Evolutionary conservation across 805 yeast genomes (phyloP), one percentile per base, ranked within the genome.

Genomic region (Wickerhamiella slavikovae): DNA sequence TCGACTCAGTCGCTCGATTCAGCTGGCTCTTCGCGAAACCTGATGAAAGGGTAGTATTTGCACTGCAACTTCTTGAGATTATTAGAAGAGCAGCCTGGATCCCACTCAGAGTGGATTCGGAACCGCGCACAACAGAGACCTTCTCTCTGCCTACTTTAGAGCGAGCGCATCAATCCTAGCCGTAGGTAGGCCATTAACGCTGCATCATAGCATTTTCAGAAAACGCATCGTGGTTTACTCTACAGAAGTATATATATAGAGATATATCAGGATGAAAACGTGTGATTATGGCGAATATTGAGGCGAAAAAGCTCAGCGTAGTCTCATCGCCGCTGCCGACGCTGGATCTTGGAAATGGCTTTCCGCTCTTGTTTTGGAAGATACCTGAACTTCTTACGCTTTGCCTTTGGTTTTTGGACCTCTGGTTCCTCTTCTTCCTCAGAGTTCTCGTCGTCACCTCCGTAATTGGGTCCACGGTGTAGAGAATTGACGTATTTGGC

Each of bases 41-140:
- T 10, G 32, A 29, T 15, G 76, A 66, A 38, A 49, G 60, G 17
- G 83, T 89, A 1, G 62, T 70, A 33, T 73, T 76, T 37, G 51
- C 65, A 8, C 54, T 79, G 32, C 89, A 83, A 43, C 39, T 67
- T 3, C 51, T 83, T 30, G 98, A 89, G 47, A 57, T 89, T 5
- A 39, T 72, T 6, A 62, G 98, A 52, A 64, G 98, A 45, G 78
- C 83, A 69, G 52, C 80, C 29, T 89, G 99, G 99, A 67, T 82
- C 24, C 64, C 78, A 36, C 57, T 85, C 45, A 73, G 89, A 44
- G 54, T 83, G 12, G 96, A 89, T 40, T 66, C 75, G 18, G 95
- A 85, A 45, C 71, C 60, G 45, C 44, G 44, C 25, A 37, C 45
- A 29, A 30, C 38, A 12, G 35, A 29, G 3, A 22, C n/a, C n/a